Percentiles rank a stretch among this genome's conserved stretches.
These are phyloP conservation scores for Plasmodium coatneyi DNA, from an alignment of 169 alveolate genomes.

Conservation along the genomic window DNA sequence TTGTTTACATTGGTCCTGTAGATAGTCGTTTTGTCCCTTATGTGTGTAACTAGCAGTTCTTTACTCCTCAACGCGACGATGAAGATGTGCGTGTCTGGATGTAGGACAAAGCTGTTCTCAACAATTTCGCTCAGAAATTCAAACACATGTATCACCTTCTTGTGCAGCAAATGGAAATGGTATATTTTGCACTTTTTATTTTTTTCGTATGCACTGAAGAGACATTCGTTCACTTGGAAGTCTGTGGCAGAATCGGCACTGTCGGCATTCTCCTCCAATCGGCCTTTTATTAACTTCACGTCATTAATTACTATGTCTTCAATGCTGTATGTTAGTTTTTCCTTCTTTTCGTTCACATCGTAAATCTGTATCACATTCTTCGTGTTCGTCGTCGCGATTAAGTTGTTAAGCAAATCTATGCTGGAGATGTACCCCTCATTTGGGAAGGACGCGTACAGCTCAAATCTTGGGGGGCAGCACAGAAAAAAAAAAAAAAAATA, in stretches of 20 bases:
- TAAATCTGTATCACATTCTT: slow-evolving; percentile 43
- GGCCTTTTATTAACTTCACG: slow-evolving; percentile 19
- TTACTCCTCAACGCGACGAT: slow-evolving; percentile 30
- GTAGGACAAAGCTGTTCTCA: slow-evolving; percentile 45
- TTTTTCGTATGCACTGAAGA: slow-evolving; percentile 51
- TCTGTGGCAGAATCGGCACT: background rate
- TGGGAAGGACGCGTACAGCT: slow-evolving; percentile 30
- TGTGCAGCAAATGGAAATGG: slow-evolving; percentile 30
- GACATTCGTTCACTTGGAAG: slow-evolving; percentile 30
- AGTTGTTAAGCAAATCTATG: slow-evolving; percentile 41
- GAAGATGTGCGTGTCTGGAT: slow-evolving; percentile 65
- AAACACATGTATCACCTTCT: slow-evolving; percentile 54
- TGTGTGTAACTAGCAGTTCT: slow-evolving; percentile 25
- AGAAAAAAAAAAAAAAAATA: background rate
- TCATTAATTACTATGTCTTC: slow-evolving; percentile 62
- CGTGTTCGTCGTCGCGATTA: slow-evolving; percentile 41
- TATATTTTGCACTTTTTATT: slow-evolving; percentile 34
- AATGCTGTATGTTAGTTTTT: slow-evolving; percentile 33
- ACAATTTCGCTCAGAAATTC: slow-evolving; percentile 27
- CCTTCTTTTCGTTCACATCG: slow-evolving; percentile 45
- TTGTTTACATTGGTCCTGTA: slow-evolving; percentile 31
- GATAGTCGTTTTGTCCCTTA: slow-evolving; percentile 9
- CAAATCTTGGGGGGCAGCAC: slow-evolving; percentile 3
- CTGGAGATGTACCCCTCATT: slow-evolving; percentile 64
- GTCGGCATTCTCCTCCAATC: background rate